Evolutionary conservation across 331 rosid genomes (phyloP).

Genomic region (Rosa hybrid): DNA sequence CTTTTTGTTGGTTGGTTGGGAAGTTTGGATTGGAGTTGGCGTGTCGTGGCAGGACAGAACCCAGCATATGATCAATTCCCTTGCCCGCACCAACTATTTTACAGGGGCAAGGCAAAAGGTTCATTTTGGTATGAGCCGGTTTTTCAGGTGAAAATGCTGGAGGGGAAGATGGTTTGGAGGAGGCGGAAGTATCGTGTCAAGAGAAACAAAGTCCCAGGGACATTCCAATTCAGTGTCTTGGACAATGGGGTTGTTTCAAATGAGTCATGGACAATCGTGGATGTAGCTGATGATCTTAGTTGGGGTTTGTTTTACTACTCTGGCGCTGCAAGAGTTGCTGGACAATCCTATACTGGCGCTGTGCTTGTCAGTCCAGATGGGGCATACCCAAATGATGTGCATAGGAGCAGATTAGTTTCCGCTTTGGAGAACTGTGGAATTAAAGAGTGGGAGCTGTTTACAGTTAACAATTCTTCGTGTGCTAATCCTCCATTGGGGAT

Average conservation of each 20-base stretch:
- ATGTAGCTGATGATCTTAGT: conserved; percentile 70
- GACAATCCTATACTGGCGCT: conserved; percentile 89
- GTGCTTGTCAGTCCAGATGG: conserved; percentile 95
- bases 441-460: conserved; percentile 77
- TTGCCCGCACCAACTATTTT: conserved; percentile 88
- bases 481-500: conserved; percentile 76
- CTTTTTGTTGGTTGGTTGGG: conserved; percentile 92
- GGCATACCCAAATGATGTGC: conserved; percentile 50
- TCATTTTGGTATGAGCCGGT: conserved; percentile 97
- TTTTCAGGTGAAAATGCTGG: conserved; percentile 82
- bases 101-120: conserved; percentile 87
- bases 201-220: conserved; percentile 70
- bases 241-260: conserved; percentile 95
- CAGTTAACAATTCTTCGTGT: conserved; percentile 77
- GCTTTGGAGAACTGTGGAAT: conserved; percentile 80
- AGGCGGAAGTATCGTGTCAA: conserved; percentile 79
- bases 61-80: conserved; percentile 97
- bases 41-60: conserved; percentile 91
- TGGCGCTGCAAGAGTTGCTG: conserved; percentile 93
- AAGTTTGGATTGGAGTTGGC: conserved; percentile 90
- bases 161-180: conserved; percentile 84
- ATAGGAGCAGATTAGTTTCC: conserved; percentile 40
- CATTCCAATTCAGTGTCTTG: conserved; percentile 79
- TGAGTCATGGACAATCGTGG: conserved; percentile 91
- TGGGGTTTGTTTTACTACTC: conserved; percentile 92